Conservation (phyloP, 75 land plant species). For the Ceratopteris richardii region DNA sequence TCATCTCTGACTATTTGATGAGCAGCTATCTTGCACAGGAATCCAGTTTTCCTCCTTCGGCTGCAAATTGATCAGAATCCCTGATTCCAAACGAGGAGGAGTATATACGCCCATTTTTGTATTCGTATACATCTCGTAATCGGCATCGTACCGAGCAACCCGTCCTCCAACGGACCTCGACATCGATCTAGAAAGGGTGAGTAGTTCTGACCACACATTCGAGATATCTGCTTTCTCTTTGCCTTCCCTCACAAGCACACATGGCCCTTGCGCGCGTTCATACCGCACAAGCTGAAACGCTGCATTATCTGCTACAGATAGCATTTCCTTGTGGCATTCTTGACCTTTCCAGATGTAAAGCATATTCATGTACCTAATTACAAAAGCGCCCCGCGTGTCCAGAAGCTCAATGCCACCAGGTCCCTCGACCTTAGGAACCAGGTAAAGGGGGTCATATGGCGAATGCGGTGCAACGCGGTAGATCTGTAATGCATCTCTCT, state of each 20-base stretch:
- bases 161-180: not conserved
- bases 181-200: no score
- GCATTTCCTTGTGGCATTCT: conserved; percentile 18
- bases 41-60: no score
- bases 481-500: conserved; percentile 7
- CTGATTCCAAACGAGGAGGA: not conserved
- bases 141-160: conserved; percentile 1
- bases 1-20: no score
- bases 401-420: conserved; percentile 13
- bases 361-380: conserved; percentile 16
- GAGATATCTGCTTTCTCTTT: conserved; percentile 15
- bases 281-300: conserved; percentile 38
- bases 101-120: conserved; percentile 3
- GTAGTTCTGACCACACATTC: not conserved
- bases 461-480: conserved; percentile 36
- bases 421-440: conserved; percentile 26
- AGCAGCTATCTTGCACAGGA: no score
- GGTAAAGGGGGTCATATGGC: conserved; percentile 29
- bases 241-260: conserved; percentile 18
- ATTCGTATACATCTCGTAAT: conserved; percentile 11
- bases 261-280: conserved; percentile 32
- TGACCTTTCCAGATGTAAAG: conserved; percentile 38
- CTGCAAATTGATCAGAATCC: not conserved
- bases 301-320: conserved; percentile 20
- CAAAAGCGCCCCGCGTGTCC: conserved; percentile 44